Evolutionary conservation across 768 basidiomycete species (phyloP), one percentile per base, ranked within the genome.

Genomic region (Leucogyrophana mollusca): DNA sequence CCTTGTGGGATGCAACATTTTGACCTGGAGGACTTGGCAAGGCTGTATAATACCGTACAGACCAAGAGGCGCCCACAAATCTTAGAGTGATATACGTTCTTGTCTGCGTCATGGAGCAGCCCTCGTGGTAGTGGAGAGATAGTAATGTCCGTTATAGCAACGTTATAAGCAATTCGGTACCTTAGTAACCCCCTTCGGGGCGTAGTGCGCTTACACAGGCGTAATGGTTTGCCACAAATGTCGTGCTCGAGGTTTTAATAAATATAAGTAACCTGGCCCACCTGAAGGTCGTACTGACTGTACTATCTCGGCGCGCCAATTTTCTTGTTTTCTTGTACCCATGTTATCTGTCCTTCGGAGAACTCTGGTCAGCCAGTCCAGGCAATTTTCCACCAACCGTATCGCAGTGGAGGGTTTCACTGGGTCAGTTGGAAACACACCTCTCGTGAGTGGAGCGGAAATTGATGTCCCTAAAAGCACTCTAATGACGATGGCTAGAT

Each of bases 371-470:
- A 46, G 55, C 56, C 40, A 44, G 51, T 46, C 59, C 52, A 51
- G 70, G 66, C 49, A 59, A 11, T 71, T 76, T 33, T 64, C 71
- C 17, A 72, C 77, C 17, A 66, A 61, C 5, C 17, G 33, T 34
- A 54, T 69, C 18, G 55, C 74, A 14, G 86, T 85, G 20, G 70
- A 87, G 44, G 91, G 94, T 37, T 94, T 98, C 68, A 81, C 79
- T 9, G 91, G 86, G 4, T 85, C 94, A 21, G 79, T 98, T 35
- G 95, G 94, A 52, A 93, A 93, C 68, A 98, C 95, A 0, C 95
- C 95, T 46, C 72, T 97, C 35, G 94, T 94, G 49, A 58, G 82
- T 66, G 8, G 36, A 8, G 22, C 23, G 34, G 32, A 23, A 22
- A 23, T 43, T 14, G 6, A 32, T 20, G 10, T 34, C 14, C 20